A percentile compares a stretch with the other conserved stretches of the same genome.
Evolutionary conservation across 2,329 filamentous ascomycete species (phyloP).

Genomic region (Talaromyces sp.): DNA sequence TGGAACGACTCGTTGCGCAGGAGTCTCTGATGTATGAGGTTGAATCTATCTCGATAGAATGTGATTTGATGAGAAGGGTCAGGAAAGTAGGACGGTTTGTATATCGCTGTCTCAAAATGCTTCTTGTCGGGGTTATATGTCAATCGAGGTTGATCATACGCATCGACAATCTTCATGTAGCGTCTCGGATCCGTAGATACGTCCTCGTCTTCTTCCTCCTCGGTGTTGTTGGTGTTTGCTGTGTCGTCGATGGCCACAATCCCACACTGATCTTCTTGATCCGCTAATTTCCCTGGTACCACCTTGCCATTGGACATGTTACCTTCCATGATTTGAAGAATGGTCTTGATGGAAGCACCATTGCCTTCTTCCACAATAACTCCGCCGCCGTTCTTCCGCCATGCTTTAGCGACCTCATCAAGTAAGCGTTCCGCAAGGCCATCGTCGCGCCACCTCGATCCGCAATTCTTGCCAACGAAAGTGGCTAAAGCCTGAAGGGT

Average conservation of each 20-base stretch:
- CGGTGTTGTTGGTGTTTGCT: slow-evolving; percentile 6
- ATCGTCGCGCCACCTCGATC: slow-evolving; percentile 93
- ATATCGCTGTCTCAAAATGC: slow-evolving; percentile 74
- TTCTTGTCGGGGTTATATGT: slow-evolving; percentile 62
- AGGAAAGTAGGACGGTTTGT: slow-evolving; percentile 69
- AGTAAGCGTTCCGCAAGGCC: slow-evolving; percentile 87
- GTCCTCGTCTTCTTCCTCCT: slow-evolving; percentile 53
- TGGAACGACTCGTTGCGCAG: slow-evolving; percentile 93
- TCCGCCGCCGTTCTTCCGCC: slow-evolving; percentile 85
- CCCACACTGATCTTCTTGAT: slow-evolving; percentile 33
- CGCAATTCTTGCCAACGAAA: slow-evolving; percentile 91
- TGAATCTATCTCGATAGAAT: slow-evolving; percentile 84
- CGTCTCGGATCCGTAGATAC: slow-evolving; percentile 66
- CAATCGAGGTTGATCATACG: slow-evolving; percentile 72
- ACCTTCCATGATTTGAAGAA: slow-evolving; percentile 77
- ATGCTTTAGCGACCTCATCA: slow-evolving; percentile 83
- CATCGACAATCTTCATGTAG: slow-evolving; percentile 79
- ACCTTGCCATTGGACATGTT: slow-evolving; percentile 79
- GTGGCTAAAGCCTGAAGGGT: slow-evolving; percentile 78
- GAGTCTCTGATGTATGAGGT: slow-evolving; percentile 86
- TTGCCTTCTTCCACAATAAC: slow-evolving; percentile 85
- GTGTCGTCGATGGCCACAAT: slow-evolving; percentile 26
- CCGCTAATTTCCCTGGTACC: slow-evolving; percentile 46
- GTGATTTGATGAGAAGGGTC: slow-evolving; percentile 75
- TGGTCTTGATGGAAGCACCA: slow-evolving; percentile 64